Percentiles rank a stretch among this genome's conserved stretches.
These are phyloP conservation scores for Sporobolomyces phaffii DNA, from an alignment of 768 basidiomycete genomes.

Conservation along the genomic window DNA sequence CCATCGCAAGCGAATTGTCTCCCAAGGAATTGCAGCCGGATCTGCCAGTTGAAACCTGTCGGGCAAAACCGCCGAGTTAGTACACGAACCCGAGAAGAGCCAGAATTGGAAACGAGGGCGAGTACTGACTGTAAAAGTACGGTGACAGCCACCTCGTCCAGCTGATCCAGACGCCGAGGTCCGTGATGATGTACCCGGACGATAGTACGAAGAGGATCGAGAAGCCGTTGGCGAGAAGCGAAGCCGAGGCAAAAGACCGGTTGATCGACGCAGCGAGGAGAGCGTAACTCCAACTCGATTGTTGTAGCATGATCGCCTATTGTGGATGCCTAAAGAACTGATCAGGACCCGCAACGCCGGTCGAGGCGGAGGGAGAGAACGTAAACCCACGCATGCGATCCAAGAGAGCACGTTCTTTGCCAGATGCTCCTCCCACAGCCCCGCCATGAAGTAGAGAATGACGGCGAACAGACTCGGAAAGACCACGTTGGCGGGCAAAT, in stretches of 20 bases:
- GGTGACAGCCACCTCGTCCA: slow-evolving; percentile 51
- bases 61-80: neutral
- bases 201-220: slow-evolving; percentile 39
- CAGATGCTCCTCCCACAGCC: slow-evolving; percentile 47
- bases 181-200: slow-evolving; percentile 37
- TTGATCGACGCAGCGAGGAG: slow-evolving; percentile 44
- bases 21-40: slow-evolving; percentile 49
- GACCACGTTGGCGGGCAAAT: slow-evolving; percentile 49
- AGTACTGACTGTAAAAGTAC: slow-evolving; percentile 47
- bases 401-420: slow-evolving; percentile 47
- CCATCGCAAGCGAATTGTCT: slow-evolving; percentile 44
- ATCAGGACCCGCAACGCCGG: too few species aligned
- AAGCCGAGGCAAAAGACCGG: slow-evolving; percentile 46
- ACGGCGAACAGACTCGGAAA: slow-evolving; percentile 43
- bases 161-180: slow-evolving; percentile 23
- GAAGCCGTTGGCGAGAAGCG: slow-evolving; percentile 45
- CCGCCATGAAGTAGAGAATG: slow-evolving; percentile 44
- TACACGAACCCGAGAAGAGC: neutral
- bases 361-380: too few species aligned
- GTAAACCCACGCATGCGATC: slow-evolving; percentile 47
- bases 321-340: too few species aligned
- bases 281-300: slow-evolving; percentile 39
- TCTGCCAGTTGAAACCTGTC: slow-evolving; percentile 45
- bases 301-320: slow-evolving; percentile 36
- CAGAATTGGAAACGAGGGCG: neutral